Evolutionary conservation across 371 early-diverging fungal genomes (phyloP).

Genomic region (Apophysomyces elegans): DNA sequence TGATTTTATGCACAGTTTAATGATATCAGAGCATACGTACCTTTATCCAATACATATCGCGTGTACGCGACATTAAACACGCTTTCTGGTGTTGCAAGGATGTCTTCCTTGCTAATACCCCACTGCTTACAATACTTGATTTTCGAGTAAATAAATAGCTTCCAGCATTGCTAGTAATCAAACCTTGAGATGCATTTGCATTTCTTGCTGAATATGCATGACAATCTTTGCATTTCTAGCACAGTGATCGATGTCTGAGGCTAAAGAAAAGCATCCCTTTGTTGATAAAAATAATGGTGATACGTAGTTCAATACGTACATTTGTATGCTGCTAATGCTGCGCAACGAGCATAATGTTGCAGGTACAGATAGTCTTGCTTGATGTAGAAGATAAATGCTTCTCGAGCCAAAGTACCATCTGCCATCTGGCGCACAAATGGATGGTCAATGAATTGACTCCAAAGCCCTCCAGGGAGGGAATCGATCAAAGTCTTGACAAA

Average conservation of each 20-base stretch:
- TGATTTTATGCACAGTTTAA: neutral
- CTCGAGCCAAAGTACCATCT: constrained; percentile 73
- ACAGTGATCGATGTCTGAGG: constrained; percentile 37
- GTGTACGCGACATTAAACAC: constrained; percentile 82
- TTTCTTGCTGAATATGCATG: constrained; percentile 67
- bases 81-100: constrained; percentile 71
- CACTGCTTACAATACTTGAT: constrained; percentile 69
- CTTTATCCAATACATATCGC: constrained; percentile 79
- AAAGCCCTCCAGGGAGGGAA: constrained; percentile 49
- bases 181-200: constrained; percentile 71
- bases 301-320: constrained; percentile 39
- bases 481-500: constrained; percentile 55
- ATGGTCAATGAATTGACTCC: constrained; percentile 75
- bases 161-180: neutral
- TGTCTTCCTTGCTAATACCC: constrained; percentile 71
- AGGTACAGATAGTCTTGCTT: constrained; percentile 85
- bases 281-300: too few species aligned
- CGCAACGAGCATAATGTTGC: constrained; percentile 78
- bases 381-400: constrained; percentile 75
- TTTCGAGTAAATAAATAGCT: neutral
- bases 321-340: constrained; percentile 80
- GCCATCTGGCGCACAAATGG: constrained; percentile 77
- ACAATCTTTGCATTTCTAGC: constrained; percentile 61
- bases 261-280: constrained; percentile 17
- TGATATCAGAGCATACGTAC: constrained; percentile 23